Base-by-base conservation (phyloP, 768 basidiomycete genomes). In the Mycena albidolilacea region DNA sequence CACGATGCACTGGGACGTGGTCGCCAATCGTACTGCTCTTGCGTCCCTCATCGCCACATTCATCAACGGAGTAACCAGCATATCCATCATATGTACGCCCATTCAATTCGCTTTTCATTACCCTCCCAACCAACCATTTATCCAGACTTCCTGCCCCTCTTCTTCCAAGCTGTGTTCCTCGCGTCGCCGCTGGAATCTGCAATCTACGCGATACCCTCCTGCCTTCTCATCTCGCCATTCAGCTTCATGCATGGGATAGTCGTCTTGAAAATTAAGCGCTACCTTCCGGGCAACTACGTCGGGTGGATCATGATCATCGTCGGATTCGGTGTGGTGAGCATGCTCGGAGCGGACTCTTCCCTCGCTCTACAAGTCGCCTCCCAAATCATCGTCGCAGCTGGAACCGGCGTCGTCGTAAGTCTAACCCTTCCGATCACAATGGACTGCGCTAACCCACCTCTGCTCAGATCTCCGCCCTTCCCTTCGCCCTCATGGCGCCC, bases 151-250 rank as follows among this genome's bases (percentile, higher is more conserved):
- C n/a, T 66, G 14, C 64, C 64, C 14, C 52, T 66, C 38, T 66
- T 57, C 52, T 66, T 66, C 64, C 64, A 55, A 8, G 52, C 64
- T 23, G 64, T 57, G 15, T 66, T 66, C 52, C 64, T 66, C 4
- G 52, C 54, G 9, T 66, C 64, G 39, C 64, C 64, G 14, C 39
- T 66, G 6, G n/a, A 66, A 19, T 66, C 64, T 30, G 64, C 64
- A 10, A 55, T 66, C 39, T 66, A 66, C n/a, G 21, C 64, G 2
- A 21, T 66, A 14, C 64, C 64, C 6, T 66, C 52, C n/a, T 39
- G 9, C 3, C 1, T 66, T 23, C 52, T 57, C 52, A 57, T 66
- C 7, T 66, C 64, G 6, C 64, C 54, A 5, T 66, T 55, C 64
- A 66, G 54, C 41, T 57, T 66, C 39, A 43, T 66, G 39, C 43